Base-by-base conservation (phyloP, 768 basidiomycete species). In the Hygrocybe punicea region DNA sequence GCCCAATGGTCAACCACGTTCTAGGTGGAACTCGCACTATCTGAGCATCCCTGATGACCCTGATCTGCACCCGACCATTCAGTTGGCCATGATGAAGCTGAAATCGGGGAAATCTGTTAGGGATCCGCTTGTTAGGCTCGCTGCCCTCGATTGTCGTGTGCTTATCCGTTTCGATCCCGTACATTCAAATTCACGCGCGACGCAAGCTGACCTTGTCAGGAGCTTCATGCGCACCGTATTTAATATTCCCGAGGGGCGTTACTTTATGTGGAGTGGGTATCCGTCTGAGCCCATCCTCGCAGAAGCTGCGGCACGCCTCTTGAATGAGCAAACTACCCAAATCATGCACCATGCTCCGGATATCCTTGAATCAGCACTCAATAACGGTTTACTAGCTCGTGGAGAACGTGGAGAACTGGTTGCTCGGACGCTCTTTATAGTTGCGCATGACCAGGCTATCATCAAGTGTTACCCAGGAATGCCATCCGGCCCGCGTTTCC, bases 321-420 rank as follows among this genome's bases (percentile, higher is more conserved):
- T 52, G 51, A 44, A 49, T 25, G 24, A 25, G 3, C n/a, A 4
- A 49, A 4, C 17, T 23, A 52, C 14, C 16, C 13, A 36, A 34
- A 52, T 52, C 51, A 52, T 36, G 34, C 4, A 8, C 11, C 51
- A 8, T 16, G 51, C 51, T 23, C 51, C 51, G 29, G 25, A 52
- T 29, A 52, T 52, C 34, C 51, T 52, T n/a, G n/a, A 52, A 52
- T 36, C 24, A 9, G 51, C 51, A 23, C 23, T 52, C 34, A 36
- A 52, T 33, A 52, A 35, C n/a, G 51, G 34, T 36, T 52, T 52
- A 16, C 16, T 52, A 33, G 51, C 51, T 52, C 35, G 51, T 34
- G 34, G n/a, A 19, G 51, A 36, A 52, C 51, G 51, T n/a, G 34
- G 51, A 52, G 51, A 52, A n/a, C 51, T 52, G 51, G 51, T 52